phyloP scores from a whole-genome alignment of 2,329 filamentous ascomycete species.

The Neonectria neomacrospora region DNA sequence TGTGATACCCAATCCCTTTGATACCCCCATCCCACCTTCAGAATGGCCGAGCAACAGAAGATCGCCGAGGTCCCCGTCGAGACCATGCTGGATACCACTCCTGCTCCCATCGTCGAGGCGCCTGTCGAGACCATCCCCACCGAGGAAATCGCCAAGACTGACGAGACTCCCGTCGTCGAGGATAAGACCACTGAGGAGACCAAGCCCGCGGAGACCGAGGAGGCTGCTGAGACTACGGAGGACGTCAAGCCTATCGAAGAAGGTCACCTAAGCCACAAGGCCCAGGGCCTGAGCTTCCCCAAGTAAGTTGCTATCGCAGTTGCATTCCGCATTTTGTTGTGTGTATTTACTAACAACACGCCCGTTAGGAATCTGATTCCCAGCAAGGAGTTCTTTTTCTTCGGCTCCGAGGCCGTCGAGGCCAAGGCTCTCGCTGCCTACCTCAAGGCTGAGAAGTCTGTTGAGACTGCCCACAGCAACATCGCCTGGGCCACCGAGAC shows the following conservation, averaged over 20 bases:
- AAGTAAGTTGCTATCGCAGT: conserved; percentile 71
- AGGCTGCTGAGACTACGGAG: conserved; percentile 58
- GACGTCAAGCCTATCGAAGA: conserved; percentile 80
- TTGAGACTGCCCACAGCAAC: conserved; percentile 77
- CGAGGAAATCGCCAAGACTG: conserved; percentile 52
- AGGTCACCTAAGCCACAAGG: conserved; percentile 90
- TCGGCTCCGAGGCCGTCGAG: conserved; percentile 78
- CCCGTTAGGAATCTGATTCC: conserved; percentile 81
- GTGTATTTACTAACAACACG: conserved; percentile 42
- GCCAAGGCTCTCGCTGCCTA: conserved; percentile 79
- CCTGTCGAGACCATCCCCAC: conserved; percentile 51
- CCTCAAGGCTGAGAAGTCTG: conserved; percentile 88
- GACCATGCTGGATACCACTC: conserved; percentile 55
- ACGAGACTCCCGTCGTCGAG: conserved; percentile 50
- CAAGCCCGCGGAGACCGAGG: conserved; percentile 54
- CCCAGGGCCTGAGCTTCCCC: conserved; percentile 79
- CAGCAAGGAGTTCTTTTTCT: conserved; percentile 94
- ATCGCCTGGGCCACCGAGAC: conserved; percentile 93
- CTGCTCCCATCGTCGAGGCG: conserved; percentile 51
- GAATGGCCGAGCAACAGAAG: conserved; percentile 81
- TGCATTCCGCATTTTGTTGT: too few species aligned
- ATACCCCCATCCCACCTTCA: conserved; percentile 56
- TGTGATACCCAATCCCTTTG: conserved; percentile 63
- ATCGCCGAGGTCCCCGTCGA: conserved; percentile 69
- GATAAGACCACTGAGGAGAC: conserved; percentile 58